phyloP scores from a whole-genome alignment of 805 yeast species.

The Kuraishia piskuri region DNA sequence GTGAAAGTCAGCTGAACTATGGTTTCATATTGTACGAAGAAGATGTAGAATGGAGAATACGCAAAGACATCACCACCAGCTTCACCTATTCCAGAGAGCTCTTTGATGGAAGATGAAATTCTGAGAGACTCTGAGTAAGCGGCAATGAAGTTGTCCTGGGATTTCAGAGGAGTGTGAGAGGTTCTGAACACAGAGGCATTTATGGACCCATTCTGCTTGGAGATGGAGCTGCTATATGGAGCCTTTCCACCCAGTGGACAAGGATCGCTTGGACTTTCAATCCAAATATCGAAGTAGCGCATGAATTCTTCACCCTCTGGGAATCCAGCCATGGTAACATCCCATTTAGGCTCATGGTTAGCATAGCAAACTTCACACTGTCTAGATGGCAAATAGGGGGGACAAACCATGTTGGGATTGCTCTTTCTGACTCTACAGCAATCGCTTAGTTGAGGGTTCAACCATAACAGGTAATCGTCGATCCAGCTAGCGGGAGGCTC shows the following conservation, averaged over 20 bases:
- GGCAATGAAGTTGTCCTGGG: constrained; percentile 75
- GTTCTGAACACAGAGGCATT: constrained; percentile 67
- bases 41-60: constrained; percentile 87
- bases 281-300: constrained; percentile 73
- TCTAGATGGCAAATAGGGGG: constrained; percentile 58
- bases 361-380: constrained; percentile 68
- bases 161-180: constrained; percentile 67
- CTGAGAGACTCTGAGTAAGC: constrained; percentile 71
- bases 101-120: constrained; percentile 47
- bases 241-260: constrained; percentile 97
- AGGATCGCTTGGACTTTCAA: constrained; percentile 69
- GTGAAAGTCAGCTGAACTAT: constrained; percentile 51
- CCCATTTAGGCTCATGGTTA: constrained; percentile 53
- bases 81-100: constrained; percentile 22
- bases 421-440: constrained; percentile 71
- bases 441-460: constrained; percentile 78
- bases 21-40: constrained; percentile 78
- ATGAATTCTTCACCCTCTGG: constrained; percentile 68
- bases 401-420: constrained; percentile 47
- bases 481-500: constrained; percentile 91
- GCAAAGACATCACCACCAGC: constrained; percentile 63
- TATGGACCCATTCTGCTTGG: constrained; percentile 33
- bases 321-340: constrained; percentile 69
- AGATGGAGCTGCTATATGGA: constrained; percentile 63
- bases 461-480: constrained; percentile 82